Evolutionary conservation across 495 filamentous ascomycete species (phyloP).

Genomic region (Neurospora pannonica): DNA sequence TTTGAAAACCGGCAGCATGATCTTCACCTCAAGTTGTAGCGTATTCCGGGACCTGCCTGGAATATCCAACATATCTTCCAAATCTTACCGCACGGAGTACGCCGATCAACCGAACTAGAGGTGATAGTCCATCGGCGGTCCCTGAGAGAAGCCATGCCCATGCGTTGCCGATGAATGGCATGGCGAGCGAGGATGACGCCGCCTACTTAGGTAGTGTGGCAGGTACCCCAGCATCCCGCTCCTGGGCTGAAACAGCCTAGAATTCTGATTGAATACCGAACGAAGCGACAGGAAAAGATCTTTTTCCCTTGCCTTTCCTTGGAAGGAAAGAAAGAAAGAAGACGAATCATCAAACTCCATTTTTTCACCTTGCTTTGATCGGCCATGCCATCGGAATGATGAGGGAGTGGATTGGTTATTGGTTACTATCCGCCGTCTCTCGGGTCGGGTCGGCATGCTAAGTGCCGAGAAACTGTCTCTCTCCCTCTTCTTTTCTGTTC

Average conservation of each 20-base stretch:
- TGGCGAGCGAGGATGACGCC: background rate
- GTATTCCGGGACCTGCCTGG: background rate
- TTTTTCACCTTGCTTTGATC: background rate
- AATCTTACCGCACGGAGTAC: background rate
- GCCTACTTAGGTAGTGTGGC: background rate
- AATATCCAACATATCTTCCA: background rate
- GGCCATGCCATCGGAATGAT: background rate
- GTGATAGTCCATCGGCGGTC: background rate
- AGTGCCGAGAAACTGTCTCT: background rate
- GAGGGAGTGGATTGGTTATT: background rate
- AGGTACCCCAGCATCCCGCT: background rate
- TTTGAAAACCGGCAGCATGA: background rate
- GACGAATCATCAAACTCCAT: background rate
- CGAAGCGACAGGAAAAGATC: background rate
- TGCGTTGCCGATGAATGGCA: background rate
- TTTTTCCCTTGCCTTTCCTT: background rate
- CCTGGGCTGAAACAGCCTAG: background rate
- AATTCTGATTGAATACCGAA: background rate
- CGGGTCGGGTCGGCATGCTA: background rate
- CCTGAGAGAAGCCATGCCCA: background rate
- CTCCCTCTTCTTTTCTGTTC: background rate
- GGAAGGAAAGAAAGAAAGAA: background rate
- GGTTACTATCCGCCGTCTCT: background rate
- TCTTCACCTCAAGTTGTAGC: too few relatives aligned
- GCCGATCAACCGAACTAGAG: background rate